Percentiles rank a stretch among this genome's conserved stretches.
phyloP scores from a whole-genome alignment of 2,329 filamentous ascomycete species.

The Grosmannia clavigera region DNA sequence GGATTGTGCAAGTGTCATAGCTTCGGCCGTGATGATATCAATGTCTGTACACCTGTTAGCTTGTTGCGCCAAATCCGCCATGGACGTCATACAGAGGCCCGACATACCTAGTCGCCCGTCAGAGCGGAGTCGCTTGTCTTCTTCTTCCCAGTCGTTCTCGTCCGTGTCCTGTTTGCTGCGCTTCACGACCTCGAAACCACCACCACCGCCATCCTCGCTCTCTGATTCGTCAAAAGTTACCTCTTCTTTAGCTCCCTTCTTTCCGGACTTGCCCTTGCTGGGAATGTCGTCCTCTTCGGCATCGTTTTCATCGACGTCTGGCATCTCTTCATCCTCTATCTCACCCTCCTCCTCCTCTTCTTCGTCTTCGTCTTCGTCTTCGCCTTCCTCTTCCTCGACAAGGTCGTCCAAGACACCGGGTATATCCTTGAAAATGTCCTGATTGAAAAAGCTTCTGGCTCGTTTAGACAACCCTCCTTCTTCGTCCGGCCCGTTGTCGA shows the following conservation, averaged over 20 bases:
- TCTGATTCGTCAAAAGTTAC: slow-evolving; percentile 16
- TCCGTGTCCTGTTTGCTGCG: slow-evolving; percentile 17
- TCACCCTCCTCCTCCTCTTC: background rate
- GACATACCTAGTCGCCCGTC: slow-evolving; percentile 49
- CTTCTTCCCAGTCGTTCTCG: slow-evolving; percentile 49
- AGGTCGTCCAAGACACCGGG: slow-evolving; percentile 51
- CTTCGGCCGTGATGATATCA: slow-evolving; percentile 98
- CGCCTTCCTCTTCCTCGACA: slow-evolving; percentile 7
- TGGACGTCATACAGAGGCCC: background rate
- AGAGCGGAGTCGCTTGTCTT: slow-evolving; percentile 46
- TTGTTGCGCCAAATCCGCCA: too few relatives aligned
- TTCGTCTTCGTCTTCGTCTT: background rate
- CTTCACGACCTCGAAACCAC: slow-evolving; percentile 49
- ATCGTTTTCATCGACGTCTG: background rate
- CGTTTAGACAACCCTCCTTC: slow-evolving; percentile 62
- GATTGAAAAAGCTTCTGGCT: slow-evolving; percentile 81
- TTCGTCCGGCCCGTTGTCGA: slow-evolving; percentile 40
- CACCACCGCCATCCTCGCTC: slow-evolving; percentile 21
- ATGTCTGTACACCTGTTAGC: slow-evolving; percentile 48
- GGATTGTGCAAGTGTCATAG: slow-evolving; percentile 91
- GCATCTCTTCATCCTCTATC: background rate
- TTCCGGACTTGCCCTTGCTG: background rate
- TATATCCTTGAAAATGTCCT: slow-evolving; percentile 85
- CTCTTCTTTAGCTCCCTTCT: background rate
- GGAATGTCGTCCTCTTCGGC: background rate